Evolutionary conservation across 1,284 basidiomycete genomes (phyloP), one percentile per base, ranked within the genome.

Genomic region (Quambalaria eucalypti): DNA sequence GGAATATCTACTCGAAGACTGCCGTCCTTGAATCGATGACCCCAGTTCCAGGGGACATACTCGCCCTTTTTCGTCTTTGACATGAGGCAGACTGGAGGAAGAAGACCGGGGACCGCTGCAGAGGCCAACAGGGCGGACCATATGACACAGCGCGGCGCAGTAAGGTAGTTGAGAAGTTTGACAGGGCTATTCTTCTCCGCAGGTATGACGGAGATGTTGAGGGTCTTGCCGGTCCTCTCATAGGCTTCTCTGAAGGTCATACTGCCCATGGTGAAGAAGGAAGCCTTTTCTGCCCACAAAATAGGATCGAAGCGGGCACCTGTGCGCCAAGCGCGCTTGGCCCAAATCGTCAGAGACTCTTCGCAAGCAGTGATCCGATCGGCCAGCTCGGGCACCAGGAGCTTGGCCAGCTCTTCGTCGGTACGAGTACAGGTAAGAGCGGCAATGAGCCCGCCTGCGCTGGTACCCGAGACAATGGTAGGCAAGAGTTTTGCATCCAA

Each of bases 231-330:
- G 0, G 95, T 99, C 62, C 87, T 82, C 71, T 90, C 79, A 71
- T 93, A 97, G 0, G 93, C 93, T 74, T 99, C 95, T 53, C 84
- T 84, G 79, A 99, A 99, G 0, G 93, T 98, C 82, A 90, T 83
- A 0, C 87, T 91, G 3, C 95, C 95, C 60, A 85, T 82, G 4
- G 91, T 97, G 77, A 96, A 97, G 78, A 90, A 98, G 46, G 84
- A 80, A 2, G 82, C 76, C 81, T 75, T 73, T 25, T 64, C 62
- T 2, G 93, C 95, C 95, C 95, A 98, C 63, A 81, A 71, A 9
- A 92, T 79, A 19, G 89, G 87, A 64, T 95, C 90, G 76, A 97
- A 99, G 42, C 93, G 81, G 7, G 95, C 93, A 9, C 95, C 95
- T 0, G 90, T 96, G 64, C 79, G 80, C 82, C 84, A 84, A 52